Evolutionary conservation across 2,329 filamentous ascomycete species (phyloP).

Genomic region (Pseudogymnoascus sp.): DNA sequence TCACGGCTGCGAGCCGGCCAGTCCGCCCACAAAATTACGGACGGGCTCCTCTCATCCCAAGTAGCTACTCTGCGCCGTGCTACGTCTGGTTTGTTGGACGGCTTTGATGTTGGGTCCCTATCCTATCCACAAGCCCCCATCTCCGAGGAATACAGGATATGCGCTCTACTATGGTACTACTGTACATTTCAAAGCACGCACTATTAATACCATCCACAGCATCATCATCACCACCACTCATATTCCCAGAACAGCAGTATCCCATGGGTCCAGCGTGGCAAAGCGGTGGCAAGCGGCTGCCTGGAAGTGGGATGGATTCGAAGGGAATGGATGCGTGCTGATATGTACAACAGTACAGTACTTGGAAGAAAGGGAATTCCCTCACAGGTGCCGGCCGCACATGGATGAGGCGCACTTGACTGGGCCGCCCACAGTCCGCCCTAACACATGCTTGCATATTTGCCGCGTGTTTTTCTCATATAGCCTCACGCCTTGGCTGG

Average conservation of each 20-base stretch:
- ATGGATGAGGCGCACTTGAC: background rate
- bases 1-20: background rate
- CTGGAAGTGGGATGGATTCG: background rate
- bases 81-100: background rate
- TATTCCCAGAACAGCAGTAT: background rate
- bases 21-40: background rate
- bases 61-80: too few relatives aligned
- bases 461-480: background rate
- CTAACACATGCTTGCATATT: background rate
- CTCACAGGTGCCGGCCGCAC: background rate
- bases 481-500: background rate
- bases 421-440: background rate
- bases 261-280: background rate
- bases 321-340: too few relatives aligned
- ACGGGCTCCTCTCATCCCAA: too few relatives aligned
- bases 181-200: background rate
- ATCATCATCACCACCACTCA: background rate
- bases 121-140: background rate
- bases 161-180: background rate
- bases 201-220: background rate
- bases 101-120: background rate
- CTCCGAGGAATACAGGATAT: background rate
- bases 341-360: too few relatives aligned
- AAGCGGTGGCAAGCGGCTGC: background rate
- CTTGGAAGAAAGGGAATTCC: background rate